Evolutionary conservation across 768 basidiomycete species (phyloP).

Genomic region (Cyclocybe aegerita): DNA sequence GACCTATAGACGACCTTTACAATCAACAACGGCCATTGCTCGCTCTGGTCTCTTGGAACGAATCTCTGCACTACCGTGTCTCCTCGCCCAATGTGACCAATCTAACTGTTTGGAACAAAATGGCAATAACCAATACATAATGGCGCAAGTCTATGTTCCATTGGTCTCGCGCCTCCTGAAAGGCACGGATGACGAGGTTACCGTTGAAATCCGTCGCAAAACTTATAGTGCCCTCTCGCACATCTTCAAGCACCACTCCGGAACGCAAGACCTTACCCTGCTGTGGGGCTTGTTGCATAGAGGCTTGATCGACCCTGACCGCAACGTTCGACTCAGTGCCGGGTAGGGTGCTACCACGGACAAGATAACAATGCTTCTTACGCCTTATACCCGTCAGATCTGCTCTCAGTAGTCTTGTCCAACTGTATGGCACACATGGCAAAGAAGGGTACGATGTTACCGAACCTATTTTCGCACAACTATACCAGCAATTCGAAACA

Average conservation of each 20-base stretch:
- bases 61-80: conserved; percentile 33
- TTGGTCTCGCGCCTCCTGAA: conserved; percentile 42
- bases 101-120: conserved; percentile 25
- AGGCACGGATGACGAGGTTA: conserved; percentile 46
- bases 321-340: conserved; percentile 62
- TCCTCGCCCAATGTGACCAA: conserved; percentile 34
- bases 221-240: conserved; percentile 39
- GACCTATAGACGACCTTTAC: conserved; percentile 33
- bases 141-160: conserved; percentile 32
- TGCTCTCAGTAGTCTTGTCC: conserved; percentile 47
- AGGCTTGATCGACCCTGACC: conserved; percentile 53
- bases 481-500: conserved; percentile 49
- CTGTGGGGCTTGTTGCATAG: conserved; percentile 38
- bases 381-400: conserved; percentile 31
- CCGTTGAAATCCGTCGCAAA: conserved; percentile 42
- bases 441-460: conserved; percentile 31
- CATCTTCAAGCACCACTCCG: conserved; percentile 43
- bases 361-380: neutral
- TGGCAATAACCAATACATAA: conserved; percentile 22
- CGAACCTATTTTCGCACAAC: conserved; percentile 40
- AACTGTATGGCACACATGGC: conserved; percentile 35
- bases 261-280: conserved; percentile 28
- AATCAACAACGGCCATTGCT: conserved; percentile 28
- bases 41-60: conserved; percentile 27
- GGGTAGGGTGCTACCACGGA: conserved; percentile 48